A percentile compares a stretch with the other conserved stretches of the same genome.
Evolutionary conservation across 345 rosid species (phyloP).

Genomic region (Eutrema yunnanense): DNA sequence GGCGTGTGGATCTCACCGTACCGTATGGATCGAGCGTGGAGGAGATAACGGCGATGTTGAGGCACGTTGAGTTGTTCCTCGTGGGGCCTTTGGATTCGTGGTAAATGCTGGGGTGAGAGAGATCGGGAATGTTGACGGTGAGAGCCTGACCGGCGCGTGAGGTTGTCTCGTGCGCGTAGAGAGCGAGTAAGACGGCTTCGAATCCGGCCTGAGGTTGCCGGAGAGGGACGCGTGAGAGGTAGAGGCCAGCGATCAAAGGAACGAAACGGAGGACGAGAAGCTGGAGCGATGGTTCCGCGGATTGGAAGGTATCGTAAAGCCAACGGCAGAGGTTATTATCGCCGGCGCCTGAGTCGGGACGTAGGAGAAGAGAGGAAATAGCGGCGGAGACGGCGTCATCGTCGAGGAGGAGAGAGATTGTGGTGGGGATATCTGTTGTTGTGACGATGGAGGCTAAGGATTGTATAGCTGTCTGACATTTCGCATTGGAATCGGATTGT

Average conservation of each 20-base stretch:
- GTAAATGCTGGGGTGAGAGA: slow-evolving; percentile 65
- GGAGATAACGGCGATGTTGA: slow-evolving; percentile 60
- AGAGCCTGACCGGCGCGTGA: slow-evolving; percentile 56
- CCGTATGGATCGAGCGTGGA: slow-evolving; percentile 77
- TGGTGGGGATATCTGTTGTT: slow-evolving; percentile 31
- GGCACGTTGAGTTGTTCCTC: slow-evolving; percentile 42
- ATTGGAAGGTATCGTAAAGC: slow-evolving; percentile 88
- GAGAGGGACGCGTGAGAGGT: slow-evolving; percentile 64
- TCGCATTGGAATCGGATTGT: slow-evolving; percentile 14
- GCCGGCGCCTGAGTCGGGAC: slow-evolving; percentile 68
- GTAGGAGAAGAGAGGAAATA: slow-evolving; percentile 62
- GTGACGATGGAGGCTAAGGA: slow-evolving; percentile 48
- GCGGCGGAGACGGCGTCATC: slow-evolving; percentile 48
- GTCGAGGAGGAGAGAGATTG: slow-evolving; percentile 53
- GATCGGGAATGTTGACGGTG: slow-evolving; percentile 63
- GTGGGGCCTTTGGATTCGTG: slow-evolving; percentile 48
- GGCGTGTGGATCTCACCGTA: slow-evolving; percentile 59
- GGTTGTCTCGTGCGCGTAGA: slow-evolving; percentile 69
- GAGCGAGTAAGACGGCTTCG: slow-evolving; percentile 71
- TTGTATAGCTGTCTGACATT: slow-evolving; percentile 34
- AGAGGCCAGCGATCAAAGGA: slow-evolving; percentile 61
- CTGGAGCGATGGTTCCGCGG: slow-evolving; percentile 50
- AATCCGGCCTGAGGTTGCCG: slow-evolving; percentile 74
- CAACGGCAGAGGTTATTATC: slow-evolving; percentile 81
- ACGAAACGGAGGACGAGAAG: slow-evolving; percentile 70